Percentiles rank a stretch among this genome's conserved stretches.
Conservation (phyloP, 2,329 filamentous ascomycete genomes). For the Cyanodermella asteris region DNA sequence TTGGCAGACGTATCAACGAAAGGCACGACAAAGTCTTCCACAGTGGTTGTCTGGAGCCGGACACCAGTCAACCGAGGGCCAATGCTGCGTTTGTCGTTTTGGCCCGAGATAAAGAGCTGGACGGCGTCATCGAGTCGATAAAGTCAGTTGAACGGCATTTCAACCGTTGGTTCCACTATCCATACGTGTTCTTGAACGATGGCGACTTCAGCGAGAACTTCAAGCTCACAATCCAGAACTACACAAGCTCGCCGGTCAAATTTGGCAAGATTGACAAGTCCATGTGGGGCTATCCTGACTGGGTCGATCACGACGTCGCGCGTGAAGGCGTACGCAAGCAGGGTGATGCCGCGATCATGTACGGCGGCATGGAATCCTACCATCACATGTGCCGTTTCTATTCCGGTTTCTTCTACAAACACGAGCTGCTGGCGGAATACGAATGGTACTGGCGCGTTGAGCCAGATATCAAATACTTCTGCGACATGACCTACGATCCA, state of each 20-base stretch:
- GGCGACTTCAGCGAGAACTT: constrained; percentile 91
- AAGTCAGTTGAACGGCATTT: constrained; percentile 98
- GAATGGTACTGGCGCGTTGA: constrained; percentile 99
- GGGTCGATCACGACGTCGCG: constrained; percentile 82
- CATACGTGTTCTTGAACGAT: constrained; percentile 95
- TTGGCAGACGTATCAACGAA: constrained; percentile 73
- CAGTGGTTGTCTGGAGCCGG: constrained; percentile 57
- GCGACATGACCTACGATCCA: constrained; percentile 96
- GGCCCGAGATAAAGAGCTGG: constrained; percentile 85
- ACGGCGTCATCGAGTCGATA: constrained; percentile 86
- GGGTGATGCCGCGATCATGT: constrained; percentile 95
- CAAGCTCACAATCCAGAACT: constrained; percentile 67
- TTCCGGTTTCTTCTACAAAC: constrained; percentile 98
- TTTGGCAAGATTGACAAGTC: constrained; percentile 80
- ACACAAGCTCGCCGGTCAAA: constrained; percentile 72
- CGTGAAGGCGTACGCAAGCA: constrained; percentile 94
- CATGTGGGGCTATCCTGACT: constrained; percentile 95
- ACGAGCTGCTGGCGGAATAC: constrained; percentile 83
- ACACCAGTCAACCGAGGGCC: constrained; percentile 52
- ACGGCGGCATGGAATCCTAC: constrained; percentile 94
- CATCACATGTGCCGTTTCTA: constrained; percentile 99
- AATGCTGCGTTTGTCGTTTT: constrained; percentile 94
- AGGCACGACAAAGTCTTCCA: constrained; percentile 94
- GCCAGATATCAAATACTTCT: constrained; percentile 99
- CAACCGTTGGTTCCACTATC: constrained; percentile 97